Evolutionary conservation across 371 early-diverging fungal species (phyloP), one percentile per base, ranked within the genome.

Genomic region (Zychaea mexicana): DNA sequence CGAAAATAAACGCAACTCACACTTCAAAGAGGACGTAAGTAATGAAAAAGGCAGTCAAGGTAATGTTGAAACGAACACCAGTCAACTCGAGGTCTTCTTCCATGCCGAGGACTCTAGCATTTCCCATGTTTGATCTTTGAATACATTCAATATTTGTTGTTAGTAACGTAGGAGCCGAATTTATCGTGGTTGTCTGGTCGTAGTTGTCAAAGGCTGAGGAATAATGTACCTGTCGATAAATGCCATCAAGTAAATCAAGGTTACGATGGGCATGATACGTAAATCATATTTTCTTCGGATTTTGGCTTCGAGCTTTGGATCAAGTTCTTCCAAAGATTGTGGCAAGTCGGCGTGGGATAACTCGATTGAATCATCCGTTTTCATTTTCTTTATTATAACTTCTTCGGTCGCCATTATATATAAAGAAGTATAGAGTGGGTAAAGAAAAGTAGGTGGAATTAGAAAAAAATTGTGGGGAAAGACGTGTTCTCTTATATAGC

Each of bases 91-190:
- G 56, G 24, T 77, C 78, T 32, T 60, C 60, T 36, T 66, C 64
- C 26, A 81, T 46, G 24, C 78, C 77, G 30, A 67, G 74, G 0
- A 77, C 61, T 49, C 69, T 81, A 0, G 81, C 81, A 55, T 81
- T 81, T 28, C 77, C 78, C 47, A 81, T 80, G 57, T 77, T 80
- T 10, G 76, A 72, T 58, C 79, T 74, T 39, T n/a, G 38, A 36
- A 36, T 36, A 9, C 38, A 7, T 15, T 15, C 7, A 36, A 36
- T 9, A 9, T 9, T 9, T 36, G 7, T 15, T 36, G 22, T 56
- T 13, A 53, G 0, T 7, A 17, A 30, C n/a, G 1, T 15, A 28
- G 0, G 17, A 45, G 3, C n/a, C n/a, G n/a, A 0, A 30, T 60
- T 10, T 15, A 0, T 46, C 24, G 21, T 13, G 17, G 26, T 3